These are phyloP conservation scores for Psilocybe subaeruginosa DNA, from an alignment of 768 basidiomycete genomes.

Conservation along the genomic window DNA sequence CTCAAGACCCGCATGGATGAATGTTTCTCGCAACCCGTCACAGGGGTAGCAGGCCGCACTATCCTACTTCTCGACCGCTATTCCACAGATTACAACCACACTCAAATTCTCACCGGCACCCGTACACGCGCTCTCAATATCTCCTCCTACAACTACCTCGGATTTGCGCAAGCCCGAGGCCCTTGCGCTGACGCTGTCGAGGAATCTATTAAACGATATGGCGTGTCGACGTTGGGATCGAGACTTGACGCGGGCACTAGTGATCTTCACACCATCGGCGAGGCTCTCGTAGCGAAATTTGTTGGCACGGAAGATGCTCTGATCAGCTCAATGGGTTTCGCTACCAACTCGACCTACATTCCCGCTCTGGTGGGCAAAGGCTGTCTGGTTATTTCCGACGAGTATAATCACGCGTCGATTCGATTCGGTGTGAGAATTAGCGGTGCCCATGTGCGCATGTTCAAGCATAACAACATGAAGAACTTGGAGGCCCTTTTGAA, in stretches of 20 bases:
- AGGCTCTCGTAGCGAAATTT: conserved; percentile 89
- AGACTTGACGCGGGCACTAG: conserved; percentile 85
- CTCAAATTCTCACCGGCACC: conserved; percentile 75
- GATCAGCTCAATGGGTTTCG: conserved; percentile 95
- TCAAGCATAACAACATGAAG: conserved; percentile 96
- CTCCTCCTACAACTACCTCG: conserved; percentile 98
- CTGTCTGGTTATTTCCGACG: conserved; percentile 94
- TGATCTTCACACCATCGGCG: conserved; percentile 80
- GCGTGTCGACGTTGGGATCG: conserved; percentile 74
- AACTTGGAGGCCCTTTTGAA: conserved; percentile 78
- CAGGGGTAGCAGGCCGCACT: conserved; percentile 94
- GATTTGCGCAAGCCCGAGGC: conserved; percentile 92
- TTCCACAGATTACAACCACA: conserved; percentile 80
- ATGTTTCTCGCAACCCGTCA: conserved; percentile 91
- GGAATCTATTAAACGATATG: conserved; percentile 79
- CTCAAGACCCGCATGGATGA: conserved; percentile 95
- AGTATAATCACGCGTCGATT: conserved; percentile 95
- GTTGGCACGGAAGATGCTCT: conserved; percentile 89
- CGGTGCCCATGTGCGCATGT: conserved; percentile 88
- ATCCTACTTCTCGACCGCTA: conserved; percentile 84
- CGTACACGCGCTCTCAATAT: conserved; percentile 92
- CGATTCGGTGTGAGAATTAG: conserved; percentile 89
- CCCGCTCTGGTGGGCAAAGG: conserved; percentile 92
- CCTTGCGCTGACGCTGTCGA: conserved; percentile 96
- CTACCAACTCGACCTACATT: conserved; percentile 91